Conservation (phyloP, 768 basidiomycete genomes). For the Boletus subcaerulescens region DNA sequence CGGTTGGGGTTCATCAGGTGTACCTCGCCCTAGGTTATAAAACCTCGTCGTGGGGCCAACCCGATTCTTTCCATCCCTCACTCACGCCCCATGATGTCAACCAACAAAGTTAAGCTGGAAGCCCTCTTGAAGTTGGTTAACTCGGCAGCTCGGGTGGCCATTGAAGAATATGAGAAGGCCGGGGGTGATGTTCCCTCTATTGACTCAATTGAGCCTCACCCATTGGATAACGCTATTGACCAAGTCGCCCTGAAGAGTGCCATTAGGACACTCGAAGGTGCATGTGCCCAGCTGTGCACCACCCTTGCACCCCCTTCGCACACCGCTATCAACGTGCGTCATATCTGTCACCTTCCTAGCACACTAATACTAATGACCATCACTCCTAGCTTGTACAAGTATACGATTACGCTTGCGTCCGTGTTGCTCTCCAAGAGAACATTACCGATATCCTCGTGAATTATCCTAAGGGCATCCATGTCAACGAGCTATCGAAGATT, state of each 20-base stretch:
- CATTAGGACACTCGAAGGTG: constrained; percentile 33
- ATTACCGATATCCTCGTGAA: constrained; percentile 27
- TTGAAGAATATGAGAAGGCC: constrained; percentile 32
- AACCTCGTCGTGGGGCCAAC: background rate
- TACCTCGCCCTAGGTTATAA: background rate
- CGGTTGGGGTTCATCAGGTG: too few species aligned
- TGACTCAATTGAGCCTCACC: constrained; percentile 32
- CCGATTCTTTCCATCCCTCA: background rate
- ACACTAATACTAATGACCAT: background rate
- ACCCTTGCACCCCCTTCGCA: constrained; percentile 36
- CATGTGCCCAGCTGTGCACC: constrained; percentile 34
- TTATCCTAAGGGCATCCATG: constrained; percentile 31
- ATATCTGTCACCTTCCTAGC: background rate
- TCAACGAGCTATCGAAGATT: constrained; percentile 26
- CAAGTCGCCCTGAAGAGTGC: constrained; percentile 22
- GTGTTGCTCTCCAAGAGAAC: constrained; percentile 27
- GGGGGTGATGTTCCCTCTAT: constrained; percentile 33
- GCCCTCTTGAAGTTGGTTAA: constrained; percentile 32
- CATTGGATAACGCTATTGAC: constrained; percentile 32
- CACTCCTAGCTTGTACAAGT: constrained; percentile 23
- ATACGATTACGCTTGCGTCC: constrained; percentile 29
- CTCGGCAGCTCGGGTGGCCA: constrained; percentile 30
- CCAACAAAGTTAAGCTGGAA: constrained; percentile 23
- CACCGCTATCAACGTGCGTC: constrained; percentile 32
- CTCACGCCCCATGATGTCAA: constrained; percentile 11